Evolutionary conservation across 345 rosid species (phyloP).

Genomic region (Raphanus raphanistrum): DNA sequence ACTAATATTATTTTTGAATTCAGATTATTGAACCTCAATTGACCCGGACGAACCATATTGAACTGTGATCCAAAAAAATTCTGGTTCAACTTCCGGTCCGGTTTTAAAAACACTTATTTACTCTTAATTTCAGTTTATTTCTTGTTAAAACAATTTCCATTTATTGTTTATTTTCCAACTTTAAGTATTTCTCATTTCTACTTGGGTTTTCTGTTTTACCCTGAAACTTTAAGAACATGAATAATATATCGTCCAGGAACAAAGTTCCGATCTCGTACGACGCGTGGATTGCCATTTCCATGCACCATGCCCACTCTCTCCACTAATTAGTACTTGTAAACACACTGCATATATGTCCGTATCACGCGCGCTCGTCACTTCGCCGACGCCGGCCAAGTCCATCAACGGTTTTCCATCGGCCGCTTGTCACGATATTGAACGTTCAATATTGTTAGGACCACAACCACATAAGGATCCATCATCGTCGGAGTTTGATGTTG

Average conservation of each 20-base stretch:
- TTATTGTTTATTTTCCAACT: not conserved
- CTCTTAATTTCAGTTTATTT: conserved; percentile 1
- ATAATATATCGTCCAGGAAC: conserved; percentile 21
- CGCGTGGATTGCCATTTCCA: conserved; percentile 55
- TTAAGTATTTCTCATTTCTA: conserved; percentile 9
- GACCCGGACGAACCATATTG: too few relatives aligned
- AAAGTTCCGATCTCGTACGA: conserved; percentile 35
- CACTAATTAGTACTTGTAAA: conserved; percentile 36
- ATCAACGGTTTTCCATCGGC: conserved; percentile 16
- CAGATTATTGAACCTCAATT: too few relatives aligned
- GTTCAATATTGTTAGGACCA: conserved; percentile 24
- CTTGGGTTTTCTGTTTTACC: not conserved
- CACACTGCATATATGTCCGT: conserved; percentile 44
- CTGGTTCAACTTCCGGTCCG: too few relatives aligned
- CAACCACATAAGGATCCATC: conserved; percentile 23
- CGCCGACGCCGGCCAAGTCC: conserved; percentile 20
- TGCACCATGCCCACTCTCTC: conserved; percentile 40
- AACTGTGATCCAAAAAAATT: too few relatives aligned
- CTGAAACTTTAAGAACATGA: conserved; percentile 28
- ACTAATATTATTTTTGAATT: too few relatives aligned
- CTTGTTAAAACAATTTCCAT: conserved; percentile 5
- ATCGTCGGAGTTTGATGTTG: conserved; percentile 19
- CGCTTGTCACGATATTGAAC: conserved; percentile 3
- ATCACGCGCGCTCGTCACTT: conserved; percentile 46
- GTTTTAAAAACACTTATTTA: too few relatives aligned